Base-by-base conservation (phyloP, 2,329 filamentous ascomycete genomes). In the Fusarium coicis region DNA sequence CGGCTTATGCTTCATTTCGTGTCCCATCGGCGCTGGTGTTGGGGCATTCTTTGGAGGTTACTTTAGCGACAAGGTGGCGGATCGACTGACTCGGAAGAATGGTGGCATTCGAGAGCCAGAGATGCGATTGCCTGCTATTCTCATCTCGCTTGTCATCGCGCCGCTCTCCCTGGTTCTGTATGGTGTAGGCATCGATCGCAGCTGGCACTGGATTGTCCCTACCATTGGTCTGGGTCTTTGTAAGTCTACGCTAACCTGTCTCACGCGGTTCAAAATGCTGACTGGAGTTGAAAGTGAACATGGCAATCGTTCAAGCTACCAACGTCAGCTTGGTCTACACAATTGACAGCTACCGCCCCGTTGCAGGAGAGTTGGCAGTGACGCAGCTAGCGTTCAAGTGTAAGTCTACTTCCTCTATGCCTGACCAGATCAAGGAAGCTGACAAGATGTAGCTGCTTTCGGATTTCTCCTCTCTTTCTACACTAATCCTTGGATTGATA, bases 381-480 rank as follows among this genome's bases (percentile, higher is more conserved):
- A 84, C 88, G 0, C 84, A 88, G 32, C 81, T 88, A 68, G 87
- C 83, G 0, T 90, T 90, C 76, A 89, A 90, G 79, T 86, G 85
- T 84, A 72, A 80, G 85, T 74, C n/a, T 21, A 10, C 16, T 26
- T 26, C 26, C 26, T 18, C 30, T 10, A 30, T 10, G 16, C n/a
- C 5, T 14, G 2, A 9, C 30, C 5, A 7, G 21, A 14, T 50
- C 8, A 19, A 23, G 2, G 0, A 36, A 8, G 2, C n/a, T 52
- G 12, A 52, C 18, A 9, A 36, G 11, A 36, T 52, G 0, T 64
- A 87, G 85, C 87, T 21, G 77, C 85, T 12, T 89, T 90, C 74
- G 88, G 87, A 9, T 90, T 90, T 76, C 80, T 90, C 2, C 81
- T 90, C 3, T 88, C 85, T 0, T 90, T 90, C 75, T 90, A 90